Evolutionary conservation across 192 early-diverging fungal genomes (phyloP).

Genomic region (Geranomyces variabilis): DNA sequence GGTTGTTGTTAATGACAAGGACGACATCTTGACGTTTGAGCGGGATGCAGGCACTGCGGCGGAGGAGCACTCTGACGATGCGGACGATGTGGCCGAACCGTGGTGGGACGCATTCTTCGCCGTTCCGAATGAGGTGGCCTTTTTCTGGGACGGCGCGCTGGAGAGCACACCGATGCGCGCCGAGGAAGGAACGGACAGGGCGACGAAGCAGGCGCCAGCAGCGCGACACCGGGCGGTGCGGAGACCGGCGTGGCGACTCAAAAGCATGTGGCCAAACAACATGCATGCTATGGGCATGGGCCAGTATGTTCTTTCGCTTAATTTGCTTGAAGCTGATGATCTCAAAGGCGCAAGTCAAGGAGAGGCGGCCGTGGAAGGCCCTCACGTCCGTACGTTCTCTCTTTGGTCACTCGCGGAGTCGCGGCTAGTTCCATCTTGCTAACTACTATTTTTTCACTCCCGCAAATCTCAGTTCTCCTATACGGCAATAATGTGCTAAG

Average conservation of each 20-base stretch:
- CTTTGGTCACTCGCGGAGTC: constrained; percentile 6
- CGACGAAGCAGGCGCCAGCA: neutral
- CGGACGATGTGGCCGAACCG: neutral
- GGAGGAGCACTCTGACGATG: neutral
- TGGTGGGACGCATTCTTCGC: constrained; percentile 23
- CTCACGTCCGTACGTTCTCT: neutral
- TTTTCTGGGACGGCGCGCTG: constrained; percentile 25
- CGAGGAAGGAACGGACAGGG: neutral
- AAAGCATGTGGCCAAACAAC: constrained; percentile 15
- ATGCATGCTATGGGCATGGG: neutral
- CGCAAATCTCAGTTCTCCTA: neutral
- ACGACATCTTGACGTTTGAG: constrained; percentile 28
- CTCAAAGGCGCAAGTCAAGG: neutral
- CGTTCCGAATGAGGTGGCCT: constrained; percentile 27
- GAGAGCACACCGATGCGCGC: constrained; percentile 15
- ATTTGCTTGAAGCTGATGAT: constrained; percentile 9
- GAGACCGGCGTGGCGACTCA: constrained; percentile 7
- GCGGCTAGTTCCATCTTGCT: neutral
- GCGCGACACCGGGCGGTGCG: neutral
- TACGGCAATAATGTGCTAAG: constrained; percentile 9
- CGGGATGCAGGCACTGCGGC: neutral
- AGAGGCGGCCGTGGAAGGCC: neutral
- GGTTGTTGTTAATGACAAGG: constrained; percentile 13
- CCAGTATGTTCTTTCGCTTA: neutral
- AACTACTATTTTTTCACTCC: neutral